Evolutionary conservation across 2,329 filamentous ascomycete genomes (phyloP), one percentile per base, ranked within the genome.

Genomic region (Penicillium sp.): DNA sequence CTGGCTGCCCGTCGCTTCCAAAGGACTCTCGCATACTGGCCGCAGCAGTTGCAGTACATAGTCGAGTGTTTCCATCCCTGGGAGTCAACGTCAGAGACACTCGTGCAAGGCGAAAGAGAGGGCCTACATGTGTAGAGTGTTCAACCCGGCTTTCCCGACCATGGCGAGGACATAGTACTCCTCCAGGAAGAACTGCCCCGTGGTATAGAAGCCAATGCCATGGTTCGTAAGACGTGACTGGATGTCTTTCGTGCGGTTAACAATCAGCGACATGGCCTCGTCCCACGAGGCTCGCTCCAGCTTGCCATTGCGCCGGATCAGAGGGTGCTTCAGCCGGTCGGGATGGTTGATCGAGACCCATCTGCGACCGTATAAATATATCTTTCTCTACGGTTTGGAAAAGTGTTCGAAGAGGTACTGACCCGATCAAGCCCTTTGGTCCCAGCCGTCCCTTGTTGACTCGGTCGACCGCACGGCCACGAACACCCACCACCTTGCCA

Each of bases 91-190:
- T 21, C 2, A 21, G 21, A 21, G 21, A 21, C 21, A 21, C 2
- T 21, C 21, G 21, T 21, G 21, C 21, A 21, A 21, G 21, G 21
- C 21, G 21, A 21, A 21, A 21, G 21, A 21, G 21, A 21, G 21
- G 1, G 21, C 21, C 21, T 21, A 76, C 75, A 77, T 77, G 58
- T 78, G 75, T 23, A 78, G 61, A 1, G 76, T 78, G 60, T 77
- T 70, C 15, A 78, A 62, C 0, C 77, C 76, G 3, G 73, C 76
- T 56, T 79, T 79, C 5, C 77, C 76, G 11, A 78, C 66, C 51
- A 78, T 65, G 1, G 75, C 75, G n/a, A 78, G 64, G 41, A 74
- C 75, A 64, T 78, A 78, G 56, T 78, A 79, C 60, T 78, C 76
- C 59, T 78, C 77, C 9, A 78, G 67, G 56, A 78, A 76, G 13